A percentile compares a stretch with the other conserved stretches of the same genome.
Conservation (phyloP, 352 stramenopile genomes). For the Phytophthora melonis region DNA sequence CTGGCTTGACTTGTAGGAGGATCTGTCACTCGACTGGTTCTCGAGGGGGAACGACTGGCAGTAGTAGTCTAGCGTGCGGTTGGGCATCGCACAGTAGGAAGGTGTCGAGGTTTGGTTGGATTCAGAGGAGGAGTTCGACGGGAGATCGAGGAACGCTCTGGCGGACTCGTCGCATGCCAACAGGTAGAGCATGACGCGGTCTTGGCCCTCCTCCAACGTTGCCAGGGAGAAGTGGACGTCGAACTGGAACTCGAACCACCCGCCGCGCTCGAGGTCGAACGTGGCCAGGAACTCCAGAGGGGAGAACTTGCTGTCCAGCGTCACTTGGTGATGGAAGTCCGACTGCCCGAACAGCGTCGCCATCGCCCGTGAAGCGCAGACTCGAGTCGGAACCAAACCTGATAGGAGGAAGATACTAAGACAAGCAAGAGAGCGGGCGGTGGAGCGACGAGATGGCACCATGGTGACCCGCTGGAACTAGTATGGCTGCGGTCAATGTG, state of each 20-base stretch:
- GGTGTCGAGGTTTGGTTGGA: conserved; percentile 9
- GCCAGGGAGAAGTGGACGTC: conserved; percentile 50
- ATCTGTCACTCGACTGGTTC: conserved; percentile 36
- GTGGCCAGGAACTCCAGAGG: conserved; percentile 41
- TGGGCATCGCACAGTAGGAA: conserved; percentile 56
- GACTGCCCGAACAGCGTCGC: conserved; percentile 24
- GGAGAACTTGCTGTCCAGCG: conserved; percentile 20
- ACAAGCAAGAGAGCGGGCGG: neutral
- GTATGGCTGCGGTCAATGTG: neutral
- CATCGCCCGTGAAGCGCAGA: conserved; percentile 11
- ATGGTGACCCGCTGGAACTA: conserved; percentile 6
- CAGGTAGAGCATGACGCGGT: conserved; percentile 60
- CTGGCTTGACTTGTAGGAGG: conserved; percentile 47
- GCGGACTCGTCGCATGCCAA: conserved; percentile 53
- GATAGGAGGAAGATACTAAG: neutral
- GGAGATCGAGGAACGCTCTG: conserved; percentile 24
- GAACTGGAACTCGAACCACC: conserved; percentile 31
- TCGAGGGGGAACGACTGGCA: conserved; percentile 59
- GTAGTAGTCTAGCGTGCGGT: conserved; percentile 55
- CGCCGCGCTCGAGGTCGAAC: conserved; percentile 43
- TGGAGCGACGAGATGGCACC: neutral
- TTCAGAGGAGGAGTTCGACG: neutral
- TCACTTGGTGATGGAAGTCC: conserved; percentile 28
- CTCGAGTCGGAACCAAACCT: neutral
- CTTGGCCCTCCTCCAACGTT: conserved; percentile 30